Conservation (phyloP, 176 grass and related monocot genomes). For the Aegilops speltoides region DNA sequence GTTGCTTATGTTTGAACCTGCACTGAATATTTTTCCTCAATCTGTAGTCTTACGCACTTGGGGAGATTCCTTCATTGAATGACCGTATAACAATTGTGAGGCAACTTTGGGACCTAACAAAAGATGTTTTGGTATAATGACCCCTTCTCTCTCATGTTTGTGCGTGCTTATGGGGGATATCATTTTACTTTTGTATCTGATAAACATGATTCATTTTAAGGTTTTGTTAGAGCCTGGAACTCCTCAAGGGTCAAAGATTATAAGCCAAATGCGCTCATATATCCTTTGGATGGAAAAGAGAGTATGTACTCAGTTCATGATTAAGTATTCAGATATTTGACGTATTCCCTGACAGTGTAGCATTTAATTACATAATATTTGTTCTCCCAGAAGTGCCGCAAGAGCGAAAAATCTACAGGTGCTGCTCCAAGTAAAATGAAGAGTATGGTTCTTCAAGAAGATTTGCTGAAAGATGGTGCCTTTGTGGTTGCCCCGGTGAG, state of each 20-base stretch:
- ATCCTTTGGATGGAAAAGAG: constrained; percentile 98
- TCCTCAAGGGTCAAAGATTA: constrained; percentile 95
- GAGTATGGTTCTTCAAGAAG: constrained; percentile 49
- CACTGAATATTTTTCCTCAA: constrained; percentile 19
- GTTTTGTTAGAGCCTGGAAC: constrained; percentile 97
- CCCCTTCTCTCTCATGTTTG: not conserved
- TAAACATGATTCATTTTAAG: constrained; percentile 41
- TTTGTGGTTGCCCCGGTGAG: constrained; percentile 97
- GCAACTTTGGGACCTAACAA: constrained; percentile 97
- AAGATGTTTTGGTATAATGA: constrained; percentile 81
- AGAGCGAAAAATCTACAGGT: constrained; percentile 43
- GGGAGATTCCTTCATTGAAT: constrained; percentile 90
- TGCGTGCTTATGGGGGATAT: not conserved
- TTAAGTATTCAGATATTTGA: constrained; percentile 19
- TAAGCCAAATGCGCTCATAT: constrained; percentile 97
- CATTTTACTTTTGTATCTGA: constrained; percentile 27
- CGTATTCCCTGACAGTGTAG: not conserved
- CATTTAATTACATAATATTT: constrained; percentile 32
- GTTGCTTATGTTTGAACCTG: constrained; percentile 17
- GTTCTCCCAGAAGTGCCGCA: constrained; percentile 49
- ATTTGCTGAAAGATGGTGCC: constrained; percentile 60
- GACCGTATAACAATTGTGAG: constrained; percentile 87
- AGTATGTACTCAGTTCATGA: constrained; percentile 46
- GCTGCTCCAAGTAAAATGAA: constrained; percentile 41
- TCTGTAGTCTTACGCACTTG: constrained; percentile 90